Base-by-base conservation (phyloP, 306 rosid species). In the Albizia julibrissin region DNA sequence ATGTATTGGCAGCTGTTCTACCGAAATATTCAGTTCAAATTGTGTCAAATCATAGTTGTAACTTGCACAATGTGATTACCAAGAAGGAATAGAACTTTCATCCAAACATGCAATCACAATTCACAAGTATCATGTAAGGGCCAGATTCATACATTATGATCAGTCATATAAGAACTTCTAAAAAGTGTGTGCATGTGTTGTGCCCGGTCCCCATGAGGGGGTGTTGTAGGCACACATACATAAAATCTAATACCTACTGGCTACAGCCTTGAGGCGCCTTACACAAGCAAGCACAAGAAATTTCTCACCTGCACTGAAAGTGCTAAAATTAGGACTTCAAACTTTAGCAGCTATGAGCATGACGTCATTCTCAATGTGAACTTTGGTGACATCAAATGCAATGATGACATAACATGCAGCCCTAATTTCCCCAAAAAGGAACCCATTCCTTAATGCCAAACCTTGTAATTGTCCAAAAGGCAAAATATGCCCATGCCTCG, bases 311-410 rank as follows among this genome's bases (percentile, higher is more conserved):
- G 89, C 19, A 54, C 64, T 72, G 62, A 94, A 92, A 85, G 84
- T 54, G 79, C 61, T 84, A 73, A 86, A 86, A 47, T 6, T 37
- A 37, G 27, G 74, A 82, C 69, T 18, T 56, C 54, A 75, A 43
- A 91, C 62, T 9, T 52, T 71, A 62, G 84, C 77, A 37, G 86
- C n/a, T 3, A 89, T 68, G 21, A 52, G 62, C 79, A 85, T 85
- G 69, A 92, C 85, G 69, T 91, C 94, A 0, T 77, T 66, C 52
- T 83, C 81, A 37, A 58, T 78, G 19, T 75, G 86, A 49, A 91
- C 89, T 77, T 85, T 92, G 22, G 94, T 92, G 21, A 92, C 94
- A 81, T 94, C 97, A 67, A 82, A 91, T 40, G 95, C 90, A 64
- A 92, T 84, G 18, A 89, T 82, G 8, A 91, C 85, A 29, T 82